Percentiles rank a stretch among this genome's conserved stretches.
Conservation (phyloP, 805 yeast species). For the Nakazawaea anatomiae region DNA sequence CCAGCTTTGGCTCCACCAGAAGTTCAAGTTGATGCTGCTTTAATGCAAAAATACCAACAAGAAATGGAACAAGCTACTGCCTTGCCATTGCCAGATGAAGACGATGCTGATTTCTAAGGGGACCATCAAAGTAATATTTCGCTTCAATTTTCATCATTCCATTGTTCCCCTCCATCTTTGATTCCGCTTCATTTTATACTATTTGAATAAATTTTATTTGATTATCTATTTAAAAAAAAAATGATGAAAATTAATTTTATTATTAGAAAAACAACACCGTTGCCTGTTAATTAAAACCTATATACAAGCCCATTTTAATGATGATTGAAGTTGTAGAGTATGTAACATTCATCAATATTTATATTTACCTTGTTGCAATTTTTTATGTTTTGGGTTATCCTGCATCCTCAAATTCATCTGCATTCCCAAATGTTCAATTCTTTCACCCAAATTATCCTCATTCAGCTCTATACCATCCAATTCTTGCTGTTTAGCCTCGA, state of each 20-base stretch:
- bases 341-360: not conserved
- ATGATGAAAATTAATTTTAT: too few species aligned
- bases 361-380: constrained; percentile 2
- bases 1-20: constrained; percentile 99
- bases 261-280: too few species aligned
- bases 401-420: constrained; percentile 4
- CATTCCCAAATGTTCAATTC: constrained; percentile 9
- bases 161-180: too few species aligned
- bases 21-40: constrained; percentile 92
- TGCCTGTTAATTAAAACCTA: not conserved
- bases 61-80: constrained; percentile 99
- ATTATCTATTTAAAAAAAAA: too few species aligned
- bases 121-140: too few species aligned
- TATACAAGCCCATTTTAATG: not conserved
- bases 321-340: not conserved
- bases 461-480: constrained; percentile 5
- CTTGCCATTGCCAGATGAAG: constrained; percentile 99
- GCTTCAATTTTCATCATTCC: too few species aligned
- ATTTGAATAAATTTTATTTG: too few species aligned
- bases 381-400: constrained; percentile 2
- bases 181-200: too few species aligned
- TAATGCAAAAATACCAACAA: constrained; percentile 98
- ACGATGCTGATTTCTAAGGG: constrained; percentile 93
- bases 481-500: constrained; percentile 2
- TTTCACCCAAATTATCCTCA: constrained; percentile 7